Evolutionary conservation across 139 green algal genomes (phyloP).

Genomic region (Coelastrella sp.): DNA sequence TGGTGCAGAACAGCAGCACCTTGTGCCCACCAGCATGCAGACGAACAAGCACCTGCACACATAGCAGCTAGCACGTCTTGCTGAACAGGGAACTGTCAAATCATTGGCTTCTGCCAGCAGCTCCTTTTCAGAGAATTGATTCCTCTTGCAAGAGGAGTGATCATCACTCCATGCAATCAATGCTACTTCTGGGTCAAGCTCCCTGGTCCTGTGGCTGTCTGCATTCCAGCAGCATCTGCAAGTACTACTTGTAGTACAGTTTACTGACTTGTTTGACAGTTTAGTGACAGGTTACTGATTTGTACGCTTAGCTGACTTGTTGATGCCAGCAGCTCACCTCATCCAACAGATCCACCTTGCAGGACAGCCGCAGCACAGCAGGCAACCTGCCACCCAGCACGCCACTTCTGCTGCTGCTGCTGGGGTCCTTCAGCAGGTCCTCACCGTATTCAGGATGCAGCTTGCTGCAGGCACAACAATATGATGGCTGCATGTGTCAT

Average conservation of each 20-base stretch:
- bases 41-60: conserved; percentile 70
- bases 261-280: no score
- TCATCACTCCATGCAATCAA: no score
- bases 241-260: no score
- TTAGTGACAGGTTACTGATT: no score
- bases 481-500: no score
- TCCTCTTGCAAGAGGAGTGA: no score
- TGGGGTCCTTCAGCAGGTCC: conserved; percentile 37
- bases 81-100: no score
- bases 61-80: neutral
- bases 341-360: conserved; percentile 84
- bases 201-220: no score
- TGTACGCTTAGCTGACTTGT: no score
- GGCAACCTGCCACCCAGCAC: neutral
- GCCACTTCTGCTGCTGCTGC: conserved; percentile 6
- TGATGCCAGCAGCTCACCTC: conserved; percentile 14
- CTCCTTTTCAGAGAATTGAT: no score
- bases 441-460: conserved; percentile 68
- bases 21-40: conserved; percentile 78
- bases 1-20: conserved; percentile 89
- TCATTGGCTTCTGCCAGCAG: neutral
- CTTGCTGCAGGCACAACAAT: conserved; percentile 51
- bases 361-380: conserved; percentile 69
- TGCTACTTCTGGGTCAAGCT: no score
- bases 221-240: no score